Base-by-base conservation (phyloP, 1,284 basidiomycete genomes). In the Coriolopsis trogii region DNA sequence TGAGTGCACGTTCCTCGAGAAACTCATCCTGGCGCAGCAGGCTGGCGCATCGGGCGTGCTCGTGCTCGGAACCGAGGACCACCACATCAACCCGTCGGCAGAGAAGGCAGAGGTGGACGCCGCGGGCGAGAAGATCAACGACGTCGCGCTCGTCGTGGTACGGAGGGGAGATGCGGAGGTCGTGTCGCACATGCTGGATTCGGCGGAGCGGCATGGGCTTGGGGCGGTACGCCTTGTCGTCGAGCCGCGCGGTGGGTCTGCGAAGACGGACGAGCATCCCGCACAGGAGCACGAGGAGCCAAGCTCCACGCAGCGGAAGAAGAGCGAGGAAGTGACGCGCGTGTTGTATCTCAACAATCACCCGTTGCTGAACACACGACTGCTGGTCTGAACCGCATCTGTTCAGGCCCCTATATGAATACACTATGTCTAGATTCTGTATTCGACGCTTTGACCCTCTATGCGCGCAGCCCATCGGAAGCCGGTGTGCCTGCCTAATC, bases 1-100 rank as follows among this genome's bases (percentile, higher is more conserved):
- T 15, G 79, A 77, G 12, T 96, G 93, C 67, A 87, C 89, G 3
- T 95, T 95, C 71, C 65, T 91, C 16, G 81, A 91, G 62, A 96
- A 95, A 71, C 75, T 93, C 10, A 45, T 82, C 15, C 60, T 75
- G 44, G 92, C 91, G 4, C 76, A 78, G 33, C 68, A 72, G 13
- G 86, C 84, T 1, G 86, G 83, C 6, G 91, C 91, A 8, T 80
- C 79, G 1, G 92, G 91, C 1, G 80, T 91, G 9, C 69, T 95
- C 24, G 82, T 94, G 25, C 70, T 89, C 57, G 85, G 80, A 62
- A 75, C 85, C 55, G 79, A 82, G 31, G 81, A 90, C 21, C 41
- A 58, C 6, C 64, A 70, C 12, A 76, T 91, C 51, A 89, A 87
- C 59, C 89, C 89, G n/a, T 85, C 85, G 6, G 81, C 85, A 4